Evolutionary conservation across 345 rosid species (phyloP).

Genomic region (Sonneratia alba): DNA sequence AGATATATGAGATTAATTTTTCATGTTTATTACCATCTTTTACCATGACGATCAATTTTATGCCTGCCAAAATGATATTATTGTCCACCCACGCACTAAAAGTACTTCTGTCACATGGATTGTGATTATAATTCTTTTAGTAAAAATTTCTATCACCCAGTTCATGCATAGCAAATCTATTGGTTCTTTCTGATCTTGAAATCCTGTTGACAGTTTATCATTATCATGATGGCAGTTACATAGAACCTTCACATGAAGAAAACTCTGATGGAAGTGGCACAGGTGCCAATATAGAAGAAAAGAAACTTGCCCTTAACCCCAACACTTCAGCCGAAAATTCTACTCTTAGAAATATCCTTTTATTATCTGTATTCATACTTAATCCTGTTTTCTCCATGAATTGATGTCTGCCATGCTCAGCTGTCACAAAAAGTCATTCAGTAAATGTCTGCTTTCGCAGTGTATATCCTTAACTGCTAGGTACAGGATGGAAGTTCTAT

Average conservation of each 20-base stretch:
- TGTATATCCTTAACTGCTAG: conserved; percentile 5
- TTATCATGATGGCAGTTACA: conserved; percentile 36
- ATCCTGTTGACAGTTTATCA: background rate
- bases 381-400: conserved; percentile 7
- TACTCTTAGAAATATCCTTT: conserved; percentile 13
- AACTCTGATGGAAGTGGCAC: conserved; percentile 35
- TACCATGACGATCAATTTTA: background rate
- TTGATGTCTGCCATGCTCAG: background rate
- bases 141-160: background rate
- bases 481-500: conserved; percentile 18
- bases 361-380: background rate
- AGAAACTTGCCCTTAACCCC: conserved; percentile 24
- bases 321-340: conserved; percentile 12
- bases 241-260: conserved; percentile 52
- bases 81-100: background rate
- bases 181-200: background rate
- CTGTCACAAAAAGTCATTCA: background rate
- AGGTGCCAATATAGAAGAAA: conserved; percentile 32
- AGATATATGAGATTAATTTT: background rate
- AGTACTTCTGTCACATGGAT: background rate
- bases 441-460: background rate
- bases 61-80: background rate
- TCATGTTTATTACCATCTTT: background rate
- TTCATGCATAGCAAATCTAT: background rate
- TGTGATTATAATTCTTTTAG: background rate